Percentiles rank a stretch among this genome's conserved stretches.
These are phyloP conservation scores for Thelonectria blattea DNA, from an alignment of 2,329 filamentous ascomycete genomes.

Conservation along the genomic window DNA sequence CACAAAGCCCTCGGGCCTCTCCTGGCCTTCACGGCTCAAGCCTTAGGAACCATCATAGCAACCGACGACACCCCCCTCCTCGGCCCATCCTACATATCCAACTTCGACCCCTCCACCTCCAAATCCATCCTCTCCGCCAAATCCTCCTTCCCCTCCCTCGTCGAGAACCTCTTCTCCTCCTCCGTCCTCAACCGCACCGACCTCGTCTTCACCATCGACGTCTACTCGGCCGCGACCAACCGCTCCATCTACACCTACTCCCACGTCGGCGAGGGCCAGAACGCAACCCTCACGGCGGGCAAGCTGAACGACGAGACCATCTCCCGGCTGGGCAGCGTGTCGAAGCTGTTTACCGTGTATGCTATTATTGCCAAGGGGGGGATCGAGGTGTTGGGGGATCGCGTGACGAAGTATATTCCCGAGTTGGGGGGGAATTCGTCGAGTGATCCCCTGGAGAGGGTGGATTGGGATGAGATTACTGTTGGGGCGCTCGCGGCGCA, in stretches of 20 bases:
- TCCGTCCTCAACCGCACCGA: slow-evolving; percentile 25
- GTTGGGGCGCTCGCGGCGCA: slow-evolving; percentile 28
- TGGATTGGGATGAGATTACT: slow-evolving; percentile 30
- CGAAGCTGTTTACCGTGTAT: slow-evolving; percentile 27
- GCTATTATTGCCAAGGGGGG: slow-evolving; percentile 26
- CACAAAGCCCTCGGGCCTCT: not conserved
- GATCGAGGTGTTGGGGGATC: slow-evolving; percentile 24
- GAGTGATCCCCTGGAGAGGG: not conserved
- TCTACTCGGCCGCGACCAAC: slow-evolving; percentile 36
- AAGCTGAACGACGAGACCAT: slow-evolving; percentile 27
- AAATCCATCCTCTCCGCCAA: slow-evolving; percentile 14
- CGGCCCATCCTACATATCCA: slow-evolving; percentile 29
- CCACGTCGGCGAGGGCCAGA: slow-evolving; percentile 25
- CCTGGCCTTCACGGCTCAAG: not conserved
- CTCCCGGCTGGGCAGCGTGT: slow-evolving; percentile 24
- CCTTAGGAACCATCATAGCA: not conserved
- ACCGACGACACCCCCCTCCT: slow-evolving; percentile 30
- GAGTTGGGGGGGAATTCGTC: slow-evolving; percentile 25
- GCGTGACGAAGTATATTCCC: slow-evolving; percentile 26
- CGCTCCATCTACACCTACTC: slow-evolving; percentile 33
- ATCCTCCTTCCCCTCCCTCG: slow-evolving; percentile 15
- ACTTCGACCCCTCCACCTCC: slow-evolving; percentile 28
- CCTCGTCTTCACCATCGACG: slow-evolving; percentile 32
- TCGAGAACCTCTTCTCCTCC: slow-evolving; percentile 19
- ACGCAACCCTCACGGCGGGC: slow-evolving; percentile 24